Percentiles rank a stretch among this genome's conserved stretches.
Conservation (phyloP, 2,329 filamentous ascomycete genomes). For the Nemania sp. region DNA sequence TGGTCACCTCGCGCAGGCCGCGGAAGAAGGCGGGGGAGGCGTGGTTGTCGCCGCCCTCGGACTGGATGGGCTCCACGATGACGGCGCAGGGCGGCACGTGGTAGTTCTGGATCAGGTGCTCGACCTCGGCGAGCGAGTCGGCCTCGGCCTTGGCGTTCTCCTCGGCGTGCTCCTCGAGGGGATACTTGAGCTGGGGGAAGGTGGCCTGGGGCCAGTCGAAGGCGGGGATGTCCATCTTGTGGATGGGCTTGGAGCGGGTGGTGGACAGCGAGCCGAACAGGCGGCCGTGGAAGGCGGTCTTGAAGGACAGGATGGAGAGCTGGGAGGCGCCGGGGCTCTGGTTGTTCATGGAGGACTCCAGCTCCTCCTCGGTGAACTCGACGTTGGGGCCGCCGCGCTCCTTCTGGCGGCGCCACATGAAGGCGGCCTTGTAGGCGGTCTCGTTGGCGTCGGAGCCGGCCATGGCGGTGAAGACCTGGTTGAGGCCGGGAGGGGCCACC, state of each 20-base stretch:
- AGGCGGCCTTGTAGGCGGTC: slow-evolving; percentile 93
- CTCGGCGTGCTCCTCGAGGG: slow-evolving; percentile 79
- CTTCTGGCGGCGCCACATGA: slow-evolving; percentile 88
- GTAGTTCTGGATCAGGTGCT: slow-evolving; percentile 82
- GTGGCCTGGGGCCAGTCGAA: slow-evolving; percentile 95
- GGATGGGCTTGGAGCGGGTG: slow-evolving; percentile 91
- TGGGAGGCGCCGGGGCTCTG: slow-evolving; percentile 79
- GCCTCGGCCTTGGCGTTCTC: slow-evolving; percentile 88
- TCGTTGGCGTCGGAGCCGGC: slow-evolving; percentile 94
- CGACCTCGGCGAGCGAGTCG: slow-evolving; percentile 83
- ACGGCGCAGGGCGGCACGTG: slow-evolving; percentile 84
- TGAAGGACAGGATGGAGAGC: slow-evolving; percentile 90
- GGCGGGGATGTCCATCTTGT: slow-evolving; percentile 94
- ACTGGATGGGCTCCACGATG: slow-evolving; percentile 91
- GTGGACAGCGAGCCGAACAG: slow-evolving; percentile 89
- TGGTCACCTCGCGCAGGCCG: slow-evolving; percentile 82
- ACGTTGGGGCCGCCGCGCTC: slow-evolving; percentile 82
- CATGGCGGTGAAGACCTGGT: slow-evolving; percentile 92
- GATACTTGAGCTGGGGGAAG: slow-evolving; percentile 89
- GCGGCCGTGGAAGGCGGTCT: slow-evolving; percentile 88
- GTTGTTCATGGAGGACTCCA: slow-evolving; percentile 83
- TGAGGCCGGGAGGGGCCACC: slow-evolving; percentile 83
- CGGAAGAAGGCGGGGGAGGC: slow-evolving; percentile 89
- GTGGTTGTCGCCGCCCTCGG: slow-evolving; percentile 95
- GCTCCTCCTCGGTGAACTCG: slow-evolving; percentile 84